These are phyloP conservation scores for Limnanthes douglasii DNA, from an alignment of 345 rosid genomes.

Conservation along the genomic window DNA sequence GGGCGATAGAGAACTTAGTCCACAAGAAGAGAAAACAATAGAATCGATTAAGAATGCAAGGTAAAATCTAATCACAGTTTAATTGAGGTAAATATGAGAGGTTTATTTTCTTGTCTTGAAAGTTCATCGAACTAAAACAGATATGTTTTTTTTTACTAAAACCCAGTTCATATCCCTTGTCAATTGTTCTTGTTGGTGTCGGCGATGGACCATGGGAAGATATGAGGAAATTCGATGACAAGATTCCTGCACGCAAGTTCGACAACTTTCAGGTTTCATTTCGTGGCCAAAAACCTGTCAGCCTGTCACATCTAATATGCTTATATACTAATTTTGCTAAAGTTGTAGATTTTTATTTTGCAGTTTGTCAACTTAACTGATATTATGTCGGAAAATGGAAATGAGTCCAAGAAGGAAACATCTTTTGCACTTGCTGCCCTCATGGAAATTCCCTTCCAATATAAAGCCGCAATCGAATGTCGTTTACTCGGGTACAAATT, in stretches of 20 bases:
- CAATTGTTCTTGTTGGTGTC: conserved; percentile 62
- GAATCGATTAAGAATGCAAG: conserved; percentile 46
- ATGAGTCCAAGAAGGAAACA: conserved; percentile 40
- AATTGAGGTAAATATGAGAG: not conserved
- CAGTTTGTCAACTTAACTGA: conserved; percentile 83
- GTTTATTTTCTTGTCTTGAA: not conserved
- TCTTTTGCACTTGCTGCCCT: conserved; percentile 85
- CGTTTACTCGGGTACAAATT: conserved; percentile 42
- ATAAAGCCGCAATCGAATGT: conserved; percentile 49
- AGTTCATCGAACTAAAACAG: not conserved
- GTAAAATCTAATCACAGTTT: conserved; percentile 11
- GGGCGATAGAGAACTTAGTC: conserved; percentile 25
- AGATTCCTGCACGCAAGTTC: conserved; percentile 49
- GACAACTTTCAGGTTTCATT: conserved; percentile 60
- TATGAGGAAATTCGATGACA: conserved; percentile 63
- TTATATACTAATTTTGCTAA: not conserved
- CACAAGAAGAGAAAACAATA: conserved; percentile 49
- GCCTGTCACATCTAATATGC: not conserved
- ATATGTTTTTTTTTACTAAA: not conserved
- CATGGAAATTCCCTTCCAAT: conserved; percentile 86
- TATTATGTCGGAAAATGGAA: conserved; percentile 38
- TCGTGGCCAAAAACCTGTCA: not conserved
- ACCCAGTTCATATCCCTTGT: conserved; percentile 43
- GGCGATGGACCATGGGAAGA: conserved; percentile 87
- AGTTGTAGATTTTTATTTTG: conserved; percentile 6